Percentiles rank a stretch among this genome's conserved stretches.
Evolutionary conservation across 2,329 filamentous ascomycete species (phyloP).

Genomic region (Penicillium sp.): DNA sequence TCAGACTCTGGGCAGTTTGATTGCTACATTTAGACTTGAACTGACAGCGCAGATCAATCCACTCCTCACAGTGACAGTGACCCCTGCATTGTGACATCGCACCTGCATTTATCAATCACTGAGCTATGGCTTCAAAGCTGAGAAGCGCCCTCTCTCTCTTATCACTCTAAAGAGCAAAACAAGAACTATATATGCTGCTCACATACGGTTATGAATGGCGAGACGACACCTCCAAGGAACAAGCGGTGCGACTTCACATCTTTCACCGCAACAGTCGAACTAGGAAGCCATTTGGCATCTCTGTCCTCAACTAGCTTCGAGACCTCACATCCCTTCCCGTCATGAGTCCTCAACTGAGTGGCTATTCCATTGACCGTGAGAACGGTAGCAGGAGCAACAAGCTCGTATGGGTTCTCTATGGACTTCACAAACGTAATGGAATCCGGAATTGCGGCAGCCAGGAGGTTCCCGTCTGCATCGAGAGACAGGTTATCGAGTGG

Average conservation of each 20-base stretch:
- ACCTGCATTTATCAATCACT: neutral
- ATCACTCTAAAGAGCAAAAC: neutral
- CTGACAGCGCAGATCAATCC: neutral
- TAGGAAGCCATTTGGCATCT: neutral
- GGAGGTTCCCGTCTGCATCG: neutral
- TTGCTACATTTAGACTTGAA: neutral
- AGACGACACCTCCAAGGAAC: conserved; percentile 19
- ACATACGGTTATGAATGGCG: conserved; percentile 24
- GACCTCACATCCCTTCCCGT: neutral
- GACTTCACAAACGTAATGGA: neutral
- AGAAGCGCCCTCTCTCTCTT: neutral
- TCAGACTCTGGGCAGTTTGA: neutral
- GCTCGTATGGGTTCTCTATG: neutral
- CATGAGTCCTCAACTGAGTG: neutral
- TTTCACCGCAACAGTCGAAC: neutral
- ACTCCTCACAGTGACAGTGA: neutral
- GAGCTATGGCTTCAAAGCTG: neutral
- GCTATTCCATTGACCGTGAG: neutral
- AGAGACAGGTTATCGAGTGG: neutral
- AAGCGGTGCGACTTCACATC: conserved; percentile 1
- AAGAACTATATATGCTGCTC: neutral
- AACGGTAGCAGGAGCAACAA: neutral
- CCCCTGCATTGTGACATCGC: neutral
- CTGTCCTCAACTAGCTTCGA: neutral
- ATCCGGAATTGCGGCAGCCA: neutral